These are phyloP conservation scores for Santalum album DNA, from an alignment of 164 flowering plant species.

Conservation along the genomic window DNA sequence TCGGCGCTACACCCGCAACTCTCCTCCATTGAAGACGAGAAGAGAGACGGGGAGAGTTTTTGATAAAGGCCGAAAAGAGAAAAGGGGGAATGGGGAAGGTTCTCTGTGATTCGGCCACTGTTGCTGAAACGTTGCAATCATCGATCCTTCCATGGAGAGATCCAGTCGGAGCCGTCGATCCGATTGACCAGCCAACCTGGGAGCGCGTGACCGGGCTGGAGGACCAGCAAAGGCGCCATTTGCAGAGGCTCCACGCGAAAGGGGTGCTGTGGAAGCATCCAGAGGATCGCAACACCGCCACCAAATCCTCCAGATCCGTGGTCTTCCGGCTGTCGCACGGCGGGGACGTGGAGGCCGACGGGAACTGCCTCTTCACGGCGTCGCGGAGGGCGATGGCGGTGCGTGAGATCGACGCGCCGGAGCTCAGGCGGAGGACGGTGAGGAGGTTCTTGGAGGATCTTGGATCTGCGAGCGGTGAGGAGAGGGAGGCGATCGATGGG, in stretches of 20 bases:
- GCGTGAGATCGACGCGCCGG: conserved; percentile 43
- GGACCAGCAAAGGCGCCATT: conserved; percentile 56
- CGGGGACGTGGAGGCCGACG: conserved; percentile 88
- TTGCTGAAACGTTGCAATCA: conserved; percentile 23
- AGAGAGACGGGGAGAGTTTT: neutral
- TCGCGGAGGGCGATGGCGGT: conserved; percentile 46
- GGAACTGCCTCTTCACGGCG: conserved; percentile 92
- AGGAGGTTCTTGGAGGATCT: conserved; percentile 62
- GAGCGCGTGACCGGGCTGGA: conserved; percentile 68
- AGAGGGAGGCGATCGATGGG: conserved; percentile 26
- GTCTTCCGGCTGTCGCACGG: conserved; percentile 73
- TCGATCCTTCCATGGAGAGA: conserved; percentile 23
- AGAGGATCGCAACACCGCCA: conserved; percentile 9
- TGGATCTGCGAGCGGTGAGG: conserved; percentile 33
- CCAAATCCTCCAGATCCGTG: conserved; percentile 13
- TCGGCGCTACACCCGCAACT: conserved; percentile 21
- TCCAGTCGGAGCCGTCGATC: conserved; percentile 12
- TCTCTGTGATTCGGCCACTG: conserved; percentile 45
- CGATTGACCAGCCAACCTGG: conserved; percentile 27
- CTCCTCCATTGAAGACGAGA: conserved; percentile 13
- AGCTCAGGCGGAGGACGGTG: conserved; percentile 69
- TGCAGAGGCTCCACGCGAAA: conserved; percentile 37
- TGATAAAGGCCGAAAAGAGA: neutral
- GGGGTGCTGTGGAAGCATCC: conserved; percentile 87
- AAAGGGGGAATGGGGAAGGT: conserved; percentile 45